Conservation (phyloP, 2,329 filamentous ascomycete species). For the Emergomyces orientalis region DNA sequence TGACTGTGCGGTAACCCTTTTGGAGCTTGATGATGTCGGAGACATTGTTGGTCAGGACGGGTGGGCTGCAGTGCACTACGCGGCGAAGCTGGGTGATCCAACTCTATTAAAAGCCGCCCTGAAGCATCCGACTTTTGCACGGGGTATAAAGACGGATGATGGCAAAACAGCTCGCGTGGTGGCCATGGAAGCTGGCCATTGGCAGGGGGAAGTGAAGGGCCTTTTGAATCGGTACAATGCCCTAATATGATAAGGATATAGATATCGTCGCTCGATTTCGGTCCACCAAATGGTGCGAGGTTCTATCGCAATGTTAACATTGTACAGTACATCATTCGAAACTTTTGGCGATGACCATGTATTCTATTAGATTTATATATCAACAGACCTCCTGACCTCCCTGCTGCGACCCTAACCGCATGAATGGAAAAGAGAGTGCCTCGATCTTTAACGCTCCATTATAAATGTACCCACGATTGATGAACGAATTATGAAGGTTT, state of each 20-base stretch:
- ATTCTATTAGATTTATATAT: background rate
- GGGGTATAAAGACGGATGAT: constrained; percentile 12
- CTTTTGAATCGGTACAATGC: constrained; percentile 13
- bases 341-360: background rate
- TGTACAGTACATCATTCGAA: background rate
- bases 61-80: constrained; percentile 15
- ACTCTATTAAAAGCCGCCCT: background rate
- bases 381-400: too few relatives aligned
- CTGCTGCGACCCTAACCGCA: background rate
- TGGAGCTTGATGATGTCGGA: constrained; percentile 13
- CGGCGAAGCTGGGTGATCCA: constrained; percentile 14
- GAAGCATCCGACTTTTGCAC: constrained; percentile 12
- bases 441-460: too few relatives aligned
- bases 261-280: background rate
- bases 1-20: constrained; percentile 9
- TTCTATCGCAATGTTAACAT: background rate
- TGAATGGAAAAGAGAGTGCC: too few relatives aligned
- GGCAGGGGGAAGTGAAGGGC: constrained; percentile 13
- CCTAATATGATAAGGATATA: constrained; percentile 4
- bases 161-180: constrained; percentile 14
- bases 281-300: background rate
- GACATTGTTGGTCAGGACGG: constrained; percentile 15
- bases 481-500: background rate
- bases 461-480: background rate
- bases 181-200: constrained; percentile 15